Evolutionary conservation across 345 rosid genomes (phyloP).

Genomic region (Nephelium lappaceum): DNA sequence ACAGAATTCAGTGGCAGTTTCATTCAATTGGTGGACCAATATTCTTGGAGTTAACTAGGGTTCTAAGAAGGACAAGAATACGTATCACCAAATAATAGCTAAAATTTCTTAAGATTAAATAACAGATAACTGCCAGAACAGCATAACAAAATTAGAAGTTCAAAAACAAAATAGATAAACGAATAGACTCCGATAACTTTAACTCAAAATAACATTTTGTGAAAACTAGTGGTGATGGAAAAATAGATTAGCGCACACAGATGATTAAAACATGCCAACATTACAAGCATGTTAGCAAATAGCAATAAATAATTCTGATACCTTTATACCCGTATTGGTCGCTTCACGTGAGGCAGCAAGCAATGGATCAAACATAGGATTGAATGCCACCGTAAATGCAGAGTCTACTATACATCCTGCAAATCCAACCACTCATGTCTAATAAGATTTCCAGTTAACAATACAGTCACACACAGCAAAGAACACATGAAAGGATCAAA

Average conservation of each 20-base stretch:
- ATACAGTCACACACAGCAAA: neutral
- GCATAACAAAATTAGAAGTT: neutral
- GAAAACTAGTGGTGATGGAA: neutral
- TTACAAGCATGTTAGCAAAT: neutral
- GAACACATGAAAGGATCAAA: neutral
- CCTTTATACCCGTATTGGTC: constrained; percentile 96
- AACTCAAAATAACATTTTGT: neutral
- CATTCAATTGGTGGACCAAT: neutral
- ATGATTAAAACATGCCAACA: neutral
- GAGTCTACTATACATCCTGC: constrained; percentile 87
- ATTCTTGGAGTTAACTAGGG: neutral
- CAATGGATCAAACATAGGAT: constrained; percentile 91
- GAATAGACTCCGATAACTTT: neutral
- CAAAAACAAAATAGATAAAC: neutral
- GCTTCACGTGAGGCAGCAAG: constrained; percentile 97
- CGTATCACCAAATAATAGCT: neutral
- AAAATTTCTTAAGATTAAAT: neutral
- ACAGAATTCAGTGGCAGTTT: neutral
- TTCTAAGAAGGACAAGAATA: neutral
- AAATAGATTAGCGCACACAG: neutral
- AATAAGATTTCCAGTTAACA: constrained; percentile 13
- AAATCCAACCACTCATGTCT: constrained; percentile 31
- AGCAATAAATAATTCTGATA: constrained; percentile 22
- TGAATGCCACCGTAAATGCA: constrained; percentile 99
- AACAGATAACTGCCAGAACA: neutral